Base-by-base conservation (phyloP, 1,139 yeast genomes). In the Sugiyamaella sp. region DNA sequence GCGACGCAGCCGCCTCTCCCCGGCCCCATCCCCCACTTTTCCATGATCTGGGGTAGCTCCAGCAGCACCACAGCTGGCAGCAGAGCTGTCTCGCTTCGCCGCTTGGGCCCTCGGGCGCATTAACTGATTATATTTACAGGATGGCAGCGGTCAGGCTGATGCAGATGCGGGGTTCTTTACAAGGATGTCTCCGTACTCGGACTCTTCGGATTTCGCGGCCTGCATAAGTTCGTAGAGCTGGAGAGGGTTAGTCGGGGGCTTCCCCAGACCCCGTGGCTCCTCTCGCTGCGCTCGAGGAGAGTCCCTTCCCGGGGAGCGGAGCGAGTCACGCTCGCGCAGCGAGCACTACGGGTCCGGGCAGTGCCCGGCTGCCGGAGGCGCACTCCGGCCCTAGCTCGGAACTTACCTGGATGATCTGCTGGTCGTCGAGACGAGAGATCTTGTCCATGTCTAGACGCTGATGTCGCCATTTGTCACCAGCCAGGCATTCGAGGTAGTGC, bases 371-470 rank as follows among this genome's bases (percentile, higher is more conserved):
- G 38, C 38, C 38, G 38, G 38, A 39, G 43, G 43, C 17, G 12
- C 19, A 20, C 14, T n/a, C n/a, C n/a, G n/a, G n/a, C n/a, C n/a
- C n/a, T n/a, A n/a, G n/a, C n/a, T n/a, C n/a, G n/a, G 14, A 29
- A 57, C 66, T 42, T 53, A 69, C 72, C 69, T 91, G 99, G n/a
- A 86, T 85, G 38, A 91, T 80, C 72, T 93, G 98, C 63, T 93
- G 97, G 8, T 95, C 95, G 29, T 88, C 82, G 93, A 93, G 82
- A 68, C 86, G 87, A 54, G 85, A 87, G 60, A 93, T 75, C 55
- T 86, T 85, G 39, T 75, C 77, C 61, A 80, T 74, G 38, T 85
- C 83, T 65, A 93, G 73, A 44, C 82, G 81, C 6, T 86, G 89
- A 49, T 78, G 80, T 66, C 79, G 74, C 98, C 98, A 93, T 41